Percentiles rank a stretch among this genome's conserved stretches.
Evolutionary conservation across 352 stramenopile genomes (phyloP).

Genomic region (Thraustochytrium striatum): DNA sequence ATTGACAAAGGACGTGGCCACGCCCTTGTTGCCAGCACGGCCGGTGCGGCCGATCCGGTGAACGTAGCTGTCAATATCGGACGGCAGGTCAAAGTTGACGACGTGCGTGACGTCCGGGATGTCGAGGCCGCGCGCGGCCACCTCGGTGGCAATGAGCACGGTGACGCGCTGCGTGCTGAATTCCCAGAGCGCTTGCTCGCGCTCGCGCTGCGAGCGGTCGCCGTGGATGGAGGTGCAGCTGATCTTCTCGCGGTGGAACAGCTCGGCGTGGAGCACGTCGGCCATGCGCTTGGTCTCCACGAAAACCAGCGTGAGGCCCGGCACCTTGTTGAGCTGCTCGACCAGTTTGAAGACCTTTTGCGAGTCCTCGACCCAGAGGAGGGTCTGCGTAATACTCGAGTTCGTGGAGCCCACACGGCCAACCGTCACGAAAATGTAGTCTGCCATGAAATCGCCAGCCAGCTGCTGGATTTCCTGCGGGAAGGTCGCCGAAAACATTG

Average conservation of each 20-base stretch:
- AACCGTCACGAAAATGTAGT: constrained; percentile 99
- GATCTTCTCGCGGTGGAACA: constrained; percentile 81
- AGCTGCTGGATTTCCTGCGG: constrained; percentile 90
- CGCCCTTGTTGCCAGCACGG: constrained; percentile 93
- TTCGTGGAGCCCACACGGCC: constrained; percentile 92
- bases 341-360: constrained; percentile 94
- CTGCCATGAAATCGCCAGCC: constrained; percentile 92
- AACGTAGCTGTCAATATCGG: constrained; percentile 97
- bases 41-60: constrained; percentile 98
- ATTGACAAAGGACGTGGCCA: constrained; percentile 97
- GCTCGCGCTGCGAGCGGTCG: constrained; percentile 86
- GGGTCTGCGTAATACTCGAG: constrained; percentile 94
- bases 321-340: constrained; percentile 84
- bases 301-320: constrained; percentile 92
- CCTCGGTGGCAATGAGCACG: constrained; percentile 95
- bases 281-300: constrained; percentile 95
- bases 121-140: constrained; percentile 94
- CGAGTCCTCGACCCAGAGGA: constrained; percentile 93
- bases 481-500: constrained; percentile 99
- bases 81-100: constrained; percentile 97
- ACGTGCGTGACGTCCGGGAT: constrained; percentile 91
- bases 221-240: constrained; percentile 91
- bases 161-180: constrained; percentile 93
- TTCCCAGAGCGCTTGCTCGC: constrained; percentile 92
- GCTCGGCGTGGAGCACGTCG: constrained; percentile 90